These are phyloP conservation scores for Penicillium sumatraense DNA, from an alignment of 2,329 filamentous ascomycete genomes.

Conservation along the genomic window DNA sequence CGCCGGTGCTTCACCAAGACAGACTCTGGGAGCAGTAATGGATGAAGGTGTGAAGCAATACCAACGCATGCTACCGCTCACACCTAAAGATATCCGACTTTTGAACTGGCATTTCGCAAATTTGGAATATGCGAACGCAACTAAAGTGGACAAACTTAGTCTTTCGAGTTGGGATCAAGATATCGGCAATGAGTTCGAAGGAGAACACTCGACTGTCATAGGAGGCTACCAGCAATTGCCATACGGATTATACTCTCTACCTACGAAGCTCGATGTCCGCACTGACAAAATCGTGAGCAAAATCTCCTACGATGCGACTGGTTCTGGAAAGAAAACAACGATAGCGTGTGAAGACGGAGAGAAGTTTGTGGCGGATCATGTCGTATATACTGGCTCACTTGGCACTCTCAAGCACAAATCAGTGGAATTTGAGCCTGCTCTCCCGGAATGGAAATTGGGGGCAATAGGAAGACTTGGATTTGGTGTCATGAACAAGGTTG, in stretches of 20 bases:
- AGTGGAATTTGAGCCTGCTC: constrained; percentile 82
- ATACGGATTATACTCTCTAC: constrained; percentile 79
- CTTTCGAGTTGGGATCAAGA: constrained; percentile 95
- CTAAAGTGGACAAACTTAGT: constrained; percentile 83
- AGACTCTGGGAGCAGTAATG: constrained; percentile 87
- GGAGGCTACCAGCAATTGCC: constrained; percentile 94
- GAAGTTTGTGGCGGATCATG: constrained; percentile 78
- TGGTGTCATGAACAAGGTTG: constrained; percentile 92
- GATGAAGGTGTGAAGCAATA: constrained; percentile 92
- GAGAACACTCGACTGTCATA: constrained; percentile 88
- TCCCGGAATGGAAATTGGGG: constrained; percentile 84
- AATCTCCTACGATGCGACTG: constrained; percentile 66
- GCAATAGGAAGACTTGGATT: constrained; percentile 86
- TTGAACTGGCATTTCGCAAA: constrained; percentile 99
- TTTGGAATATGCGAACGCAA: constrained; percentile 95
- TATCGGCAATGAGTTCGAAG: constrained; percentile 96
- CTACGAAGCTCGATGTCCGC: constrained; percentile 75
- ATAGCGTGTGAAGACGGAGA: constrained; percentile 80
- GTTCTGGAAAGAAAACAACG: constrained; percentile 52
- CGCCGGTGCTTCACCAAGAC: constrained; percentile 63
- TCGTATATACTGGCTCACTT: constrained; percentile 88
- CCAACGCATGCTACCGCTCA: constrained; percentile 78
- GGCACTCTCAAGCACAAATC: constrained; percentile 83
- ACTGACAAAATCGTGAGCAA: constrained; percentile 73
- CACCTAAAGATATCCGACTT: constrained; percentile 82